These are phyloP conservation scores for Tolypocladium tundrense DNA, from an alignment of 2,329 filamentous ascomycete species.

Conservation along the genomic window DNA sequence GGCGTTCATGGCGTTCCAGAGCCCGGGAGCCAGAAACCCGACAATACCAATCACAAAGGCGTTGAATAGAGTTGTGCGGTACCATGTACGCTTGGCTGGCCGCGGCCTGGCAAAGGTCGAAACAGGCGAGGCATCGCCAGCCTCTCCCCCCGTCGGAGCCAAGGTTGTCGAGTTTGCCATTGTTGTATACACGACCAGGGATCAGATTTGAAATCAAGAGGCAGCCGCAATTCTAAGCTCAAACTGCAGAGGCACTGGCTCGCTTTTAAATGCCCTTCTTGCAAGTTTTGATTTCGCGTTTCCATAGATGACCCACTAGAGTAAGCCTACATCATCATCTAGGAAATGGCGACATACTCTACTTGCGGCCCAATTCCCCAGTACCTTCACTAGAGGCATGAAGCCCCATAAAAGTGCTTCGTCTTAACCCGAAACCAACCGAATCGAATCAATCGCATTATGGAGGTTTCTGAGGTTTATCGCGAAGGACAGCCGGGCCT, in stretches of 20 bases:
- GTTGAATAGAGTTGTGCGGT: slow-evolving; percentile 41
- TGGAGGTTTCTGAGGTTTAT: neutral
- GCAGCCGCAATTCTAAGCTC: too few relatives aligned
- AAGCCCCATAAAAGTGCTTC: neutral
- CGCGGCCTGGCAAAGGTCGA: neutral
- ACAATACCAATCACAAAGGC: slow-evolving; percentile 42
- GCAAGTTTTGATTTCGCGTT: neutral
- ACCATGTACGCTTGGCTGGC: slow-evolving; percentile 25
- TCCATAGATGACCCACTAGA: neutral
- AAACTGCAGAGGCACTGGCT: too few relatives aligned
- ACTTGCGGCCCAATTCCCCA: neutral
- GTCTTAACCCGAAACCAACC: neutral
- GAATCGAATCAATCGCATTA: neutral
- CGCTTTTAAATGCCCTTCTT: neutral
- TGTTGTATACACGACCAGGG: neutral
- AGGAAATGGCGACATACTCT: neutral
- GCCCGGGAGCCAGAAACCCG: slow-evolving; percentile 37
- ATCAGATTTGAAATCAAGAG: too few relatives aligned
- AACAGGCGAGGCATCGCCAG: neutral
- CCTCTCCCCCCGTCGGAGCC: neutral
- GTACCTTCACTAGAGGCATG: neutral
- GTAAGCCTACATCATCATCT: neutral
- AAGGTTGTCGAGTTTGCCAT: neutral
- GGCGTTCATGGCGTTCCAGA: slow-evolving; percentile 30
- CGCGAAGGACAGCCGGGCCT: neutral